phyloP scores from a whole-genome alignment of 768 basidiomycete genomes.

The Hortiboletus campestris region DNA sequence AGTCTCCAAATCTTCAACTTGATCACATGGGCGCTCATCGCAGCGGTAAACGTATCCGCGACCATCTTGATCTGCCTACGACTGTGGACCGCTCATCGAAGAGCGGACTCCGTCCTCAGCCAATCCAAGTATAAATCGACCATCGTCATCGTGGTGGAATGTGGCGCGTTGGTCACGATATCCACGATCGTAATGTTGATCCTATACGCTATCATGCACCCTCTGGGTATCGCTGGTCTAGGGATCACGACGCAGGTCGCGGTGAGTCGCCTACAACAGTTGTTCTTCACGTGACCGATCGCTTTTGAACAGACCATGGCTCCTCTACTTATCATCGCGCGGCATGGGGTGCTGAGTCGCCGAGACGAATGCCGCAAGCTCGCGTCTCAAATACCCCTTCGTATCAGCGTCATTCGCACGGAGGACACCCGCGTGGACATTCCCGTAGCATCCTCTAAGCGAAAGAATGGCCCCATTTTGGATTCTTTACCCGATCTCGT shows the following conservation, averaged over 20 bases:
- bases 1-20: slow-evolving; percentile 4
- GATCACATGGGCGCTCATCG: slow-evolving; percentile 17
- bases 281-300: neutral
- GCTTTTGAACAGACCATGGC: slow-evolving; percentile 6
- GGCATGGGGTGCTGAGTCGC: slow-evolving; percentile 12
- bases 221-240: slow-evolving; percentile 12
- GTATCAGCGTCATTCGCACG: slow-evolving; percentile 11
- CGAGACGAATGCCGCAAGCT: neutral
- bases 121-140: slow-evolving; percentile 18
- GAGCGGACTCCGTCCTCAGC: neutral
- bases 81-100: slow-evolving; percentile 13
- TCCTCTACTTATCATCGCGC: slow-evolving; percentile 19
- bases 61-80: slow-evolving; percentile 17
- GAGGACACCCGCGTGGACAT: slow-evolving; percentile 7
- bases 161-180: slow-evolving; percentile 19
- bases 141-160: slow-evolving; percentile 20
- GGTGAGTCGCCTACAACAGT: slow-evolving; percentile 4
- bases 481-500: neutral
- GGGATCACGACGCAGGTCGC: slow-evolving; percentile 20
- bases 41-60: slow-evolving; percentile 14
- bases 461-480: neutral
- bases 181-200: slow-evolving; percentile 15
- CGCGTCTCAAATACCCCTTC: slow-evolving; percentile 13
- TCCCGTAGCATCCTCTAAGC: neutral
- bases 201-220: slow-evolving; percentile 1